Conservation (phyloP, 768 basidiomycete genomes). For the Russula griseocarnosa region DNA sequence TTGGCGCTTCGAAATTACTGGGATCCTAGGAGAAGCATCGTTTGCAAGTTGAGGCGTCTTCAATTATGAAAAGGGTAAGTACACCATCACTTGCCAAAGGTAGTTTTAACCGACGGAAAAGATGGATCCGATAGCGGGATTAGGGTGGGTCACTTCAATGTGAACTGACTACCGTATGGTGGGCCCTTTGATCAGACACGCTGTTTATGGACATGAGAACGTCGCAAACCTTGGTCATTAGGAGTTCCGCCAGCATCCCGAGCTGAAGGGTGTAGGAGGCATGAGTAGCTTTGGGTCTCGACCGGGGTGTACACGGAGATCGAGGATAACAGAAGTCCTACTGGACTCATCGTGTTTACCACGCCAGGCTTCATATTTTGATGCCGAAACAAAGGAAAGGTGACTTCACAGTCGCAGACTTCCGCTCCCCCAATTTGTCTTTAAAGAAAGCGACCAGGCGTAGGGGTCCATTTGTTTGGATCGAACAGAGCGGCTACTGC, state of each 20-base stretch:
- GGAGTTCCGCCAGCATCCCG: neutral
- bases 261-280: neutral
- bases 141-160: neutral
- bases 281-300: neutral
- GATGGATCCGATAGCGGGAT: neutral
- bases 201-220: neutral
- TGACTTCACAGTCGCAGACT: neutral
- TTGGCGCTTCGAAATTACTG: neutral
- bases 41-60: neutral
- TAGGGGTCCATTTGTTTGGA: neutral
- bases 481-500: neutral
- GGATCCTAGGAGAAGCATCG: constrained; percentile 6
- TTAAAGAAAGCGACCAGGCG: neutral
- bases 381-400: neutral
- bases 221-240: neutral
- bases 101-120: neutral
- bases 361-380: neutral
- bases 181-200: neutral
- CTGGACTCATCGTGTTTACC: neutral
- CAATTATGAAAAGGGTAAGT: neutral
- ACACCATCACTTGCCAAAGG: neutral
- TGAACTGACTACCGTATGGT: neutral
- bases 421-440: neutral
- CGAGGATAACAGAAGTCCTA: neutral
- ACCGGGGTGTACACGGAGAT: neutral